A percentile compares a stretch with the other conserved stretches of the same genome.
Evolutionary conservation across 345 rosid species (phyloP).

Genomic region (Sapria himalayana): DNA sequence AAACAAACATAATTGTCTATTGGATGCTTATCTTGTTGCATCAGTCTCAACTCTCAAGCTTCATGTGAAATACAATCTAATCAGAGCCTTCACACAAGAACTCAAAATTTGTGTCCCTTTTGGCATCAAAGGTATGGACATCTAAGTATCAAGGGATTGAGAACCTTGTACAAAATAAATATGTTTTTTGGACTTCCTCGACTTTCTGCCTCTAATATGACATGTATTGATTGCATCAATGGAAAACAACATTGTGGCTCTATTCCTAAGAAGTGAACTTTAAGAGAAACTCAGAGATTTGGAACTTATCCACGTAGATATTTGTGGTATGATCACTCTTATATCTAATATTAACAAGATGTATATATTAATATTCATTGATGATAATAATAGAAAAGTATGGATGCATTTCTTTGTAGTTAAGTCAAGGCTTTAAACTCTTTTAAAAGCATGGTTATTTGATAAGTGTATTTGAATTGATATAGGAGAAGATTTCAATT

Average conservation of each 20-base stretch:
- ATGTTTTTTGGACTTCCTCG: background rate
- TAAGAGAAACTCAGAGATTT: background rate
- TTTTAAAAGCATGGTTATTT: background rate
- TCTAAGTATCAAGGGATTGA: background rate
- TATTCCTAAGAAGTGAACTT: background rate
- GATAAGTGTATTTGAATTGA: slow-evolving; percentile 3
- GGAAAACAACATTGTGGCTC: slow-evolving; percentile 3
- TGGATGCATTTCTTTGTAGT: background rate
- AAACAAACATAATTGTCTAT: background rate
- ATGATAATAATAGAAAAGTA: background rate
- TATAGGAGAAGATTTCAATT: background rate
- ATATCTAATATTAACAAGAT: background rate
- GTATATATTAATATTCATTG: background rate
- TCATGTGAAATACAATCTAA: background rate
- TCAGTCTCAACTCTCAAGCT: too few species aligned
- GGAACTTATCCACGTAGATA: background rate
- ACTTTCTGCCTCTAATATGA: background rate
- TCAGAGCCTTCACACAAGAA: too few species aligned
- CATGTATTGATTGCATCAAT: background rate
- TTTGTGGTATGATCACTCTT: background rate
- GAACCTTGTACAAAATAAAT: background rate
- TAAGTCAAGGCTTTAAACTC: background rate
- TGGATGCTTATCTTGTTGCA: too few species aligned
- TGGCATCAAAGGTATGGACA: background rate
- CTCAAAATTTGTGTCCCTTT: too few species aligned